phyloP scores from a whole-genome alignment of 1,284 basidiomycete genomes.

The Inonotus obliquus region DNA sequence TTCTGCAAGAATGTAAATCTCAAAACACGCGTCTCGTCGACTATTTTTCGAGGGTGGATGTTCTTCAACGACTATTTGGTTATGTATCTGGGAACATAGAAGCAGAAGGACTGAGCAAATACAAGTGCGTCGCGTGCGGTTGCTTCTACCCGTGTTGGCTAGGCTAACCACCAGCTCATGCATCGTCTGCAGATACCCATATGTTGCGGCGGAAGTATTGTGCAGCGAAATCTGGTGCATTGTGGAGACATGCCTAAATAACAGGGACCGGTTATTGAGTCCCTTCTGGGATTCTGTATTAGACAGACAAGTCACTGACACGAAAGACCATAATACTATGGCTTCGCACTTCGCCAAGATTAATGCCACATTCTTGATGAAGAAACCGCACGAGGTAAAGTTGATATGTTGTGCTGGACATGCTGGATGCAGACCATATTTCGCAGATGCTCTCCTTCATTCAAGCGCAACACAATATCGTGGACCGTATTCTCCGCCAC shows the following conservation, averaged over 20 bases:
- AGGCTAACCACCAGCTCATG: background rate
- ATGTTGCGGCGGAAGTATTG: slow-evolving; percentile 92
- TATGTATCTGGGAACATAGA: slow-evolving; percentile 86
- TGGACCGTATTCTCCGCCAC: slow-evolving; percentile 81
- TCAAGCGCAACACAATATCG: slow-evolving; percentile 74
- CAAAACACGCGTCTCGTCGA: slow-evolving; percentile 87
- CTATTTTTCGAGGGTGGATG: slow-evolving; percentile 78
- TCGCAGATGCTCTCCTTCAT: slow-evolving; percentile 90
- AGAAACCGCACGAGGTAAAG: slow-evolving; percentile 85
- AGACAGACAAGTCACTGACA: slow-evolving; percentile 71
- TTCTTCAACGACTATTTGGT: slow-evolving; percentile 73
- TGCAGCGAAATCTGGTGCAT: slow-evolving; percentile 96
- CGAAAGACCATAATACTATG: slow-evolving; percentile 71
- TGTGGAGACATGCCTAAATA: slow-evolving; percentile 81
- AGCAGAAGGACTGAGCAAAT: slow-evolving; percentile 65
- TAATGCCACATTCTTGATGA: slow-evolving; percentile 80
- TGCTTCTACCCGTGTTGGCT: slow-evolving; percentile 9
- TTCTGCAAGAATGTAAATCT: slow-evolving; percentile 92
- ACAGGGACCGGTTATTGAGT: slow-evolving; percentile 64
- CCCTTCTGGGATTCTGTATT: slow-evolving; percentile 95
- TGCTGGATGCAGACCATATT: slow-evolving; percentile 26
- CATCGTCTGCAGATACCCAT: slow-evolving; percentile 72
- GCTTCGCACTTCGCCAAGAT: slow-evolving; percentile 87
- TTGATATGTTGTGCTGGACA: slow-evolving; percentile 22
- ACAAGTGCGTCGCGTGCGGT: slow-evolving; percentile 55